A percentile compares a stretch with the other conserved stretches of the same genome.
phyloP scores from a whole-genome alignment of 805 yeast species.

The Candida tammaniensis region DNA sequence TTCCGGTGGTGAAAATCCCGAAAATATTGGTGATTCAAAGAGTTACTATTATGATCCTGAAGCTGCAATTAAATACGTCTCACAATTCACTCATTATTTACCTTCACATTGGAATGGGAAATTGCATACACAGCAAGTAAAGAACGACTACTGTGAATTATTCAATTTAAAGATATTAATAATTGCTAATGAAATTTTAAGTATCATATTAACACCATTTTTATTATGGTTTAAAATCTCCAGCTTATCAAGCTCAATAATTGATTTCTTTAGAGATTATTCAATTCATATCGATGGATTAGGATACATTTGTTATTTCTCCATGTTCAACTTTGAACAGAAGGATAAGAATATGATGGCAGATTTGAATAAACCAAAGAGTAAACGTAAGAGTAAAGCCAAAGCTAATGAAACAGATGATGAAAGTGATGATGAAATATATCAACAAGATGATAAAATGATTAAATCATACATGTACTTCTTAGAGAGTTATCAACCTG shows the following conservation, averaged over 20 bases:
- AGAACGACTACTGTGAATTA: slow-evolving; percentile 73
- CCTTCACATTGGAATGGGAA: slow-evolving; percentile 86
- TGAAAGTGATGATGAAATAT: slow-evolving; percentile 14
- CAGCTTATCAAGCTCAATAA: slow-evolving; percentile 64
- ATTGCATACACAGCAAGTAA: slow-evolving; percentile 81
- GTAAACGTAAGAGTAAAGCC: slow-evolving; percentile 14
- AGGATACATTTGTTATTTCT: slow-evolving; percentile 92
- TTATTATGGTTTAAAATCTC: slow-evolving; percentile 86
- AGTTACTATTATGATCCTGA: slow-evolving; percentile 86
- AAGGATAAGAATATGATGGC: slow-evolving; percentile 46
- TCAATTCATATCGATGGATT: slow-evolving; percentile 91
- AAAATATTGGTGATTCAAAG: slow-evolving; percentile 17
- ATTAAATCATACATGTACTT: slow-evolving; percentile 85
- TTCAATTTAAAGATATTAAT: slow-evolving; percentile 73
- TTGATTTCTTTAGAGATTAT: slow-evolving; percentile 88
- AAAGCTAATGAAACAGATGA: slow-evolving; percentile 15
- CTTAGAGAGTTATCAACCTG: slow-evolving; percentile 68
- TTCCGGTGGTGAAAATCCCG: slow-evolving; percentile 12
- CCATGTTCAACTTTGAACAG: slow-evolving; percentile 82
- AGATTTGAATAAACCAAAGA: too few species aligned
- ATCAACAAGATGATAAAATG: slow-evolving; percentile 79
- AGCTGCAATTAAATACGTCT: slow-evolving; percentile 71
- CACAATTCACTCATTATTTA: slow-evolving; percentile 85
- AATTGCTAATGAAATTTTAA: slow-evolving; percentile 72
- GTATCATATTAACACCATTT: slow-evolving; percentile 83